Conservation (phyloP, 305 asterid genomes). For the Solanum hybrid region DNA sequence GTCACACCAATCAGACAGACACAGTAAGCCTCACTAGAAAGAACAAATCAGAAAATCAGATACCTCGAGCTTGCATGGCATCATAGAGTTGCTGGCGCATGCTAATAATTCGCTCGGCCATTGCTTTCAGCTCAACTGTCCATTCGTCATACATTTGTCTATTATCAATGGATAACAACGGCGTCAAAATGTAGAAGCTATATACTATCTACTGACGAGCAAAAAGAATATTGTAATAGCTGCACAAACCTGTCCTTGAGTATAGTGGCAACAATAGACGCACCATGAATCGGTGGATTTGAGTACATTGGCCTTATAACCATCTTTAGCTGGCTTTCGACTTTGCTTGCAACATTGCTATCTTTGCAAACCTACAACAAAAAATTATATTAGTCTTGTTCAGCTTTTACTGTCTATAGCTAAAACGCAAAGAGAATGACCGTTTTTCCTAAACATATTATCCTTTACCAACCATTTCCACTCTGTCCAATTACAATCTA, state of each 20-base stretch:
- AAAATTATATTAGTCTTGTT: slow-evolving; percentile 5
- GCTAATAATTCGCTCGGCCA: slow-evolving; percentile 82
- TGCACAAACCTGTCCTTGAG: slow-evolving; percentile 48
- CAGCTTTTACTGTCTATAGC: not conserved
- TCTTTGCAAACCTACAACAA: slow-evolving; percentile 45
- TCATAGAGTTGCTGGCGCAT: slow-evolving; percentile 74
- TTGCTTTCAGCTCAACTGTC: slow-evolving; percentile 71
- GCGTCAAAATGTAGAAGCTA: not conserved
- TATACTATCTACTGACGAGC: not conserved
- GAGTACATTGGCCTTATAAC: slow-evolving; percentile 90
- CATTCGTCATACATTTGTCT: slow-evolving; percentile 59
- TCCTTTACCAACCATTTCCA: not conserved
- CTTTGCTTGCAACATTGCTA: slow-evolving; percentile 50
- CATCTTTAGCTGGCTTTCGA: slow-evolving; percentile 72
- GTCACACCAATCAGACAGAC: not conserved
- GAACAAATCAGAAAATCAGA: not conserved
- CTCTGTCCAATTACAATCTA: not conserved
- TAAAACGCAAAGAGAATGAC: not conserved
- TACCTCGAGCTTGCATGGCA: slow-evolving; percentile 57
- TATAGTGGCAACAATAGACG: slow-evolving; percentile 63
- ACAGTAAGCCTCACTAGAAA: not conserved
- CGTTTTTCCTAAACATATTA: not conserved
- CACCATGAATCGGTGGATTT: slow-evolving; percentile 80
- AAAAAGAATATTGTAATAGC: not conserved
- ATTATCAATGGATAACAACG: slow-evolving; percentile 12